Conservation (phyloP, 2,329 filamentous ascomycete genomes). For the Fusarium keratoplasticum region DNA sequence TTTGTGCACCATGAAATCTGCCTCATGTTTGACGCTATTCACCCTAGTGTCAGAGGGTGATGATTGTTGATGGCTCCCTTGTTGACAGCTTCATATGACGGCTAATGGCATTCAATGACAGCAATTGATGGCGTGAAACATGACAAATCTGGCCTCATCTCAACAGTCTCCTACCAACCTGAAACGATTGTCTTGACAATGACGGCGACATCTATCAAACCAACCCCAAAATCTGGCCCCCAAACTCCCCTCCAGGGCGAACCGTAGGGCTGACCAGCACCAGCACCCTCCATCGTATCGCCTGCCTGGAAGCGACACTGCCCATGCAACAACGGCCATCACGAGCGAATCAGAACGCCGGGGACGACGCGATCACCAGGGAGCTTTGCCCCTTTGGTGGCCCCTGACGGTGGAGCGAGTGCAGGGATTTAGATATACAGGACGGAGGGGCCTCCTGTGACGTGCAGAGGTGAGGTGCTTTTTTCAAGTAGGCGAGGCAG, state of each 20-base stretch:
- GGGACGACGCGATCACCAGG: constrained; percentile 17
- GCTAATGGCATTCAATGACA: not conserved
- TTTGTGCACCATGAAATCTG: not conserved
- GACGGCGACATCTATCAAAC: not conserved
- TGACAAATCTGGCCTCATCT: not conserved
- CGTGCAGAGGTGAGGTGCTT: constrained; percentile 13
- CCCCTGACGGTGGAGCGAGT: constrained; percentile 25
- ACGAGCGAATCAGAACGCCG: constrained; percentile 45
- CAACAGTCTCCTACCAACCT: not conserved
- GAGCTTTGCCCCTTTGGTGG: constrained; percentile 14
- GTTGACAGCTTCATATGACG: not conserved
- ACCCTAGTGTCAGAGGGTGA: not conserved
- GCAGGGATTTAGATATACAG: constrained; percentile 7
- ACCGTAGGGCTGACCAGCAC: constrained; percentile 41
- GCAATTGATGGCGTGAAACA: not conserved
- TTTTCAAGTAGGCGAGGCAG: constrained; percentile 27
- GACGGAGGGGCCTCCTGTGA: constrained; percentile 25
- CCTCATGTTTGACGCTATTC: not conserved
- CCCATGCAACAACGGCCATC: constrained; percentile 47
- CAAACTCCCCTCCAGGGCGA: constrained; percentile 3
- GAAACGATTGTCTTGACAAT: not conserved
- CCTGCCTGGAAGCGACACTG: constrained; percentile 44
- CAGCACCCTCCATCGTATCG: constrained; percentile 20
- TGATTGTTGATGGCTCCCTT: not conserved
- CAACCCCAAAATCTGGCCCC: not conserved